These are phyloP conservation scores for Cladosporium oxysporum DNA, from an alignment of 2,329 filamentous ascomycete genomes.

Conservation along the genomic window DNA sequence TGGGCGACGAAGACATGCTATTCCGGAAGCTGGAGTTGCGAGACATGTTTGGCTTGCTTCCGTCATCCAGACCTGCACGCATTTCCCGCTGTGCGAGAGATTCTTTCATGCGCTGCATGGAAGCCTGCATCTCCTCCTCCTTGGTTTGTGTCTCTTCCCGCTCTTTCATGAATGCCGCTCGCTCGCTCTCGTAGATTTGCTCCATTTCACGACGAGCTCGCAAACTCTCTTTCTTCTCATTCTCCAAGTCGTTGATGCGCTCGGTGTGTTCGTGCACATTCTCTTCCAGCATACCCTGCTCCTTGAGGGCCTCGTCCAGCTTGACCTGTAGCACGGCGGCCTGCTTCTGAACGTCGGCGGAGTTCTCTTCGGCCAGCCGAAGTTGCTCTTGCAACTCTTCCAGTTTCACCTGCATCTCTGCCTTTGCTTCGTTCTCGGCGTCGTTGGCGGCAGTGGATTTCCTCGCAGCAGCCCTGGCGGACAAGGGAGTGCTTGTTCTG, in stretches of 20 bases:
- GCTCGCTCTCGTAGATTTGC: conserved; percentile 87
- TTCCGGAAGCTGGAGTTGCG: conserved; percentile 32
- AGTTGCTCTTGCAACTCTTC: conserved; percentile 84
- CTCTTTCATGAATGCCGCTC: conserved; percentile 82
- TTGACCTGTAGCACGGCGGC: conserved; percentile 79
- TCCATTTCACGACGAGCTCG: conserved; percentile 89
- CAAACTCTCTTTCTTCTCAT: conserved; percentile 80
- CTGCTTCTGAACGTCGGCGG: conserved; percentile 79
- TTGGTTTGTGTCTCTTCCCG: conserved; percentile 82
- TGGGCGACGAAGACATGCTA: conserved; percentile 54
- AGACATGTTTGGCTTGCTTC: conserved; percentile 54
- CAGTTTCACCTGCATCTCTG: conserved; percentile 74
- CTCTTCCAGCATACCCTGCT: conserved; percentile 87
- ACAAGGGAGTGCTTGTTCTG: conserved; percentile 62
- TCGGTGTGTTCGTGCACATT: conserved; percentile 83
- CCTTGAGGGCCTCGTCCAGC: conserved; percentile 79
- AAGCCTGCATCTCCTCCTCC: conserved; percentile 86
- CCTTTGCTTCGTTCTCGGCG: conserved; percentile 66
- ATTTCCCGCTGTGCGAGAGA: conserved; percentile 74
- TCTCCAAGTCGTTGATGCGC: conserved; percentile 75
- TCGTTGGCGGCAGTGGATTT: conserved; percentile 48
- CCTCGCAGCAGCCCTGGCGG: conserved; percentile 70
- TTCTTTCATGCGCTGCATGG: conserved; percentile 91
- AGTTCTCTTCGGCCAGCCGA: conserved; percentile 68
- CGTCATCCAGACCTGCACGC: conserved; percentile 52